phyloP scores from a whole-genome alignment of 768 basidiomycete species.

The Suillus paluster region DNA sequence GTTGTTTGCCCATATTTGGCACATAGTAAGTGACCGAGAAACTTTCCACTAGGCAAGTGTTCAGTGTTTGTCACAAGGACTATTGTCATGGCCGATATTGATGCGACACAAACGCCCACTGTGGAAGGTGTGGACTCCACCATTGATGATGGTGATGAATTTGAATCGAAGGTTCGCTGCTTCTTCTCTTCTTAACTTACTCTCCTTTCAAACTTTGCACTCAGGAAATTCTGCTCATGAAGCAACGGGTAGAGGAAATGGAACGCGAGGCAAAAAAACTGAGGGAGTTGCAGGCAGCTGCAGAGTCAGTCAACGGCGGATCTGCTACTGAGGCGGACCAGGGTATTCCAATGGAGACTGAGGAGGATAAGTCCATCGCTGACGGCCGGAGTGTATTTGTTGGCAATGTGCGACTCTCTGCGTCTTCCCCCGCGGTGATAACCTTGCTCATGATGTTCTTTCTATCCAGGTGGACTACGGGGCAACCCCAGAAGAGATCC shows the following conservation, averaged over 20 bases:
- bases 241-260: constrained; percentile 92
- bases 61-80: constrained; percentile 17
- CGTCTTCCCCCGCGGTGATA: constrained; percentile 9
- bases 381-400: constrained; percentile 92
- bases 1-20: constrained; percentile 34
- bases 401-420: constrained; percentile 79
- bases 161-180: constrained; percentile 62
- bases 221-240: constrained; percentile 91
- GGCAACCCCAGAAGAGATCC: constrained; percentile 97
- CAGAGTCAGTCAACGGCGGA: constrained; percentile 56
- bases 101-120: constrained; percentile 45
- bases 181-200: constrained; percentile 1
- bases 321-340: constrained; percentile 51
- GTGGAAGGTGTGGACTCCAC: constrained; percentile 33
- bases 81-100: constrained; percentile 55
- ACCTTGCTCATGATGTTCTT: constrained; percentile 15
- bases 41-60: no score
- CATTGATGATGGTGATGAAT: constrained; percentile 66
- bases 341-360: constrained; percentile 67
- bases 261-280: constrained; percentile 88
- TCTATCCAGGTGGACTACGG: constrained; percentile 87
- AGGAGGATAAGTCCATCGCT: constrained; percentile 82
- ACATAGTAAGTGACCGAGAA: constrained; percentile 18
- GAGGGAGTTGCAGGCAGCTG: constrained; percentile 83
- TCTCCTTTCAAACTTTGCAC: constrained; percentile 22